Conservation (phyloP, 768 basidiomycete genomes). For the Sporobolomyces pararoseus region DNA sequence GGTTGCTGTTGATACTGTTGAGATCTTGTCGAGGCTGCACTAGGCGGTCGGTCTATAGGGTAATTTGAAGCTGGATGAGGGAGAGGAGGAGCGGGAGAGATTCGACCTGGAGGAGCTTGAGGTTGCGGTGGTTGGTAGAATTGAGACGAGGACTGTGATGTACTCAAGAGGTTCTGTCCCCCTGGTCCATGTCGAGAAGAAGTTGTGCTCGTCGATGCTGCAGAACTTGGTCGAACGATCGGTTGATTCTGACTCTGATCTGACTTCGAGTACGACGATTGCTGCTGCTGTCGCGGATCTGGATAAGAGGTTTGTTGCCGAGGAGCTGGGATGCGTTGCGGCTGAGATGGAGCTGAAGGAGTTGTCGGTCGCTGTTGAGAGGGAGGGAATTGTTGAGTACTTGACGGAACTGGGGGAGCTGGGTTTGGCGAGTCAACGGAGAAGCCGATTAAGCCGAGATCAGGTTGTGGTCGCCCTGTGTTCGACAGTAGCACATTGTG, state of each 20-base stretch:
- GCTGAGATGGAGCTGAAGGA: not conserved
- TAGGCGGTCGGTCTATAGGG: conserved; percentile 4
- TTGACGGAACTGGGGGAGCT: not conserved
- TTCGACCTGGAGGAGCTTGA: conserved; percentile 3
- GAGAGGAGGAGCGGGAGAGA: conserved; percentile 1
- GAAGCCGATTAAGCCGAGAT: conserved; percentile 35
- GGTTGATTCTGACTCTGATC: not conserved
- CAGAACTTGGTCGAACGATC: not conserved
- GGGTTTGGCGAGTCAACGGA: conserved; percentile 34
- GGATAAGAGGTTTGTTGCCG: not conserved
- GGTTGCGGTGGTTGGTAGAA: conserved; percentile 1
- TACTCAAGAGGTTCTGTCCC: not conserved
- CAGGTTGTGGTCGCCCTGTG: conserved; percentile 19
- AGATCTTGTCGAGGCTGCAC: not conserved
- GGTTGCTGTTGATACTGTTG: not conserved
- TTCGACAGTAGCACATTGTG: too few relatives aligned
- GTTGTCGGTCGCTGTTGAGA: conserved; percentile 1
- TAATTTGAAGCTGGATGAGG: not conserved
- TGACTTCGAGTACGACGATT: not conserved
- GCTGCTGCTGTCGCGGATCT: conserved; percentile 3
- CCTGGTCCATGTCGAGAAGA: not conserved
- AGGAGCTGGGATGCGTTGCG: not conserved
- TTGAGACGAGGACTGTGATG: conserved; percentile 1
- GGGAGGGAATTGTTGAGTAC: not conserved
- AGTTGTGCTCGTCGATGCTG: conserved; percentile 6